Evolutionary conservation across 2,329 filamentous ascomycete genomes (phyloP), one percentile per base, ranked within the genome.

Genomic region (Pseudopyricularia javanii): DNA sequence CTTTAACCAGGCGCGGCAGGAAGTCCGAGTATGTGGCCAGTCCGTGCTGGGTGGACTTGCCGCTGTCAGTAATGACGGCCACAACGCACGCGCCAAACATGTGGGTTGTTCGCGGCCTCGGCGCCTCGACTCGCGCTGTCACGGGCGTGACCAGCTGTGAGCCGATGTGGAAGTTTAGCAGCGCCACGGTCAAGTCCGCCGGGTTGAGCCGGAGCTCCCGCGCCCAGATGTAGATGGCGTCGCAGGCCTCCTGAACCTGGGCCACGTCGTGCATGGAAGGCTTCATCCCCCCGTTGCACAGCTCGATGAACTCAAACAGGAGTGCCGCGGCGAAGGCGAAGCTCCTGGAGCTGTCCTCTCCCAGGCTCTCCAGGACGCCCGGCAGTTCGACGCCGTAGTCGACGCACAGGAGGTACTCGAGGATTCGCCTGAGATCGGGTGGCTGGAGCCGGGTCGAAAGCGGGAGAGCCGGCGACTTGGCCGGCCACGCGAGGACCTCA

Each of bases 321-420:
- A 32, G 50, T 17, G 22, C 30, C 28, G 50, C 40, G 24, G 43
- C 24, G 30, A n/a, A 20, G 14, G 50, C 37, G 12, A 45, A 45
- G 40, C 17, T 24, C 40, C 40, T 45, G 17, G 40, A 45, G 22
- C 40, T 15, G 15, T 45, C 20, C 12, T 45, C 40, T 12, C 40
- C 22, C 12, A 45, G 40, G 24, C 40, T 2, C 24, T 24, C 22
- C 28, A 24, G 9, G 15, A 34, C 30, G 9, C 8, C 6, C 4
- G 50, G 50, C 15, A 7, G 50, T 17, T 15, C 20, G 26, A 47
- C 12, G 12, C 28, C 30, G 32, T 52, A 52, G 26, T 52, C 50
- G 12, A 35, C 26, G 30, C 40, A 52, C 9, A 52, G 50, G 28
- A 52, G 26, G 28, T 47, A 47, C 20, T 52, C 50, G 5, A 52